Evolutionary conservation across 176 grass and related monocot species (phyloP).

Genomic region (Carex parvula): DNA sequence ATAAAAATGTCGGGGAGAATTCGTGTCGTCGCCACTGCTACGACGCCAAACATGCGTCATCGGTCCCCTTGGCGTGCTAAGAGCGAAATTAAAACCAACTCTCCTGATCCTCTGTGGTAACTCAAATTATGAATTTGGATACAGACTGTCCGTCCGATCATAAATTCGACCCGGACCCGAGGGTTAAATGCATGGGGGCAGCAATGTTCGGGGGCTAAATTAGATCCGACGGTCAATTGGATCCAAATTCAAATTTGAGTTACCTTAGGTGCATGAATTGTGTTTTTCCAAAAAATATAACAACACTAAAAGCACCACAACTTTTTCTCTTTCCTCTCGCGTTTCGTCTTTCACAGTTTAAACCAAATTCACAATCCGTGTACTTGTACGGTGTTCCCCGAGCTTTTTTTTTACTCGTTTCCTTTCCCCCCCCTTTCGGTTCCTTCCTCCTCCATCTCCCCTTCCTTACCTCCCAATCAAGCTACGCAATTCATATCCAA

Average conservation of each 20-base stretch:
- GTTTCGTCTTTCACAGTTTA: not conserved
- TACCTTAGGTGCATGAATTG: no score
- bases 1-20: not conserved
- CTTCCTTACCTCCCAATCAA: not conserved
- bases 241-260: no score
- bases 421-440: not conserved
- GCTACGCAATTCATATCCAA: not conserved
- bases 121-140: no score
- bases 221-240: no score
- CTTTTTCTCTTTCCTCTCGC: not conserved
- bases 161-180: no score
- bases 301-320: not conserved
- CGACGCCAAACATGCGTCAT: not conserved
- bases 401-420: not conserved
- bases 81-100: not conserved
- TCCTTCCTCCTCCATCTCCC: not conserved
- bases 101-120: not conserved
- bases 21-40: not conserved
- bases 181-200: no score
- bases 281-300: constrained; percentile 33
- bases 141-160: no score
- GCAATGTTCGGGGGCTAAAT: no score
- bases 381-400: not conserved
- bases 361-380: not conserved
- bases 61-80: not conserved